Evolutionary conservation across 2,329 filamentous ascomycete genomes (phyloP), one percentile per base, ranked within the genome.

Genomic region (Pestalotiopsis sp.): DNA sequence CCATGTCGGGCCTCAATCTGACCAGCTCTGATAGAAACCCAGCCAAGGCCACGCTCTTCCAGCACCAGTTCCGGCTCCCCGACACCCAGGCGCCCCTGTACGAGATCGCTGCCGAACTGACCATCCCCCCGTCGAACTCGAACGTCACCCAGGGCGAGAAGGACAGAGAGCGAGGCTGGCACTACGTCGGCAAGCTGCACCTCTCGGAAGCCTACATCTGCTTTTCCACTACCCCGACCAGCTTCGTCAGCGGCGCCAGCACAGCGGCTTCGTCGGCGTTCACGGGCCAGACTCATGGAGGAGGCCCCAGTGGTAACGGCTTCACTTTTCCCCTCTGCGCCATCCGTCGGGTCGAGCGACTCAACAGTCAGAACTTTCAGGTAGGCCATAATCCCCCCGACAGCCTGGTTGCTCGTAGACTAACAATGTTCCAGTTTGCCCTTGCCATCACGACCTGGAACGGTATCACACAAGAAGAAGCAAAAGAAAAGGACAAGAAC

Each of bases 401-500:
- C 68, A 56, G 23, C 49, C 63, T 17, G 58, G 4, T 61, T 14
- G 52, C 70, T 25, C 49, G n/a, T 56, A 68, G 65, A 77, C 71
- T 45, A 57, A 39, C 13, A 68, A 31, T 39, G 12, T 27, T 38
- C 25, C 75, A 91, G 87, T 99, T 98, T 82, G 94, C 96, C 11
- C 89, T 99, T 62, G 92, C 95, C 13, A 93, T 99, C 75, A 98
- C 95, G 4, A 97, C 95, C 1, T 98, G 95, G 94, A 98, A 98
- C 84, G 86, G 90, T 74, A 81, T 93, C 79, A 82, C 85, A 74
- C 83, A 87, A 76, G 86, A 89, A 64, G 82, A 74, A 52, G 74
- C 71, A 71, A 83, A 76, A 68, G 81, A 84, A 31, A 87, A 83
- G 72, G 81, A 85, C 14, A 80, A 79, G 70, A 84, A 81, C 67